Evolutionary conservation across 179 eudicot genomes (phyloP), one percentile per base, ranked within the genome.

Genomic region (Monotropa hypopitys): DNA sequence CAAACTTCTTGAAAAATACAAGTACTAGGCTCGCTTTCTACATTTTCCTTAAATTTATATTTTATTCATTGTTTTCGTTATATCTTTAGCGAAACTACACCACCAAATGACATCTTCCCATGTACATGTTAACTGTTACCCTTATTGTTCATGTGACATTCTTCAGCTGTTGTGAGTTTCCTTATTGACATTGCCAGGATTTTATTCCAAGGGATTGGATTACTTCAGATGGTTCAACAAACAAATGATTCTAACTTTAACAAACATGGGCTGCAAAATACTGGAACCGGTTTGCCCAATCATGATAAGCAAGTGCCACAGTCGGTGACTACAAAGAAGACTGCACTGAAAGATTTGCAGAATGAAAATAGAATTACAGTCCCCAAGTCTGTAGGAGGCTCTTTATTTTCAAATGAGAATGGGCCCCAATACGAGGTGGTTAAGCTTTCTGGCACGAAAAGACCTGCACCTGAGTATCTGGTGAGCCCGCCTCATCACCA

Each of bases 341-440:
- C 82, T 32, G 87, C 88, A 40, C 78, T 93, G 72, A 82, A 84
- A 82, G 90, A 88, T 82, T 81, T 87, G 82, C 91, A 78, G 68
- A 86, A 83, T 76, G 87, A 85, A 74, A 89, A 84, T 81, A 84
- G 84, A 69, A 80, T 80, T 67, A 62, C 75, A 77, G 78, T 84
- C 18, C 87, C 76, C 57, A 90, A 81, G 70, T 85, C 79, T 80
- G 70, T 78, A 68, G 88, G 81, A 70, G 85, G 72, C 81, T 80
- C 89, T 74, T 23, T 78, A 65, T 61, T 75, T 77, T 35, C 69
- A 54, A 88, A 86, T 81, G 89, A 85, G 74, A 82, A 51, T 80
- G 85, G 76, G 47, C 80, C 74, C 26, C 68, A 76, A 78, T 26
- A 69, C 69, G 87, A 91, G 75, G 77, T 70, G 59, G 35, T 74